Evolutionary conservation across 2,329 filamentous ascomycete species (phyloP), one percentile per base, ranked within the genome.

Genomic region (Phaeomoniella chlamydospora): DNA sequence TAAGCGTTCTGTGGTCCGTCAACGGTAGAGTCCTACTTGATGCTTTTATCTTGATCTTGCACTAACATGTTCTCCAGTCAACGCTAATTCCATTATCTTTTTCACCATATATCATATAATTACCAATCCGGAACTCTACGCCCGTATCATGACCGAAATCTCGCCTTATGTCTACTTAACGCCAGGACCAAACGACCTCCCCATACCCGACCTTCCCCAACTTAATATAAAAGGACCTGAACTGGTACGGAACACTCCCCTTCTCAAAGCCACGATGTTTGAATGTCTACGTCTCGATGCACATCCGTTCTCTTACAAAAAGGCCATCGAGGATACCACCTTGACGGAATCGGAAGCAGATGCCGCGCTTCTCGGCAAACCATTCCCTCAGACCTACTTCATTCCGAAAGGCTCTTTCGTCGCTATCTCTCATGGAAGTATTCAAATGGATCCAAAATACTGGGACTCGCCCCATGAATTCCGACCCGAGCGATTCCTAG

Each of bases 1-100:
- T 67, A n/a, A 58, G 58, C n/a, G 46, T 73, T 5, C 49, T 72
- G 15, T 74, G 70, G 69, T 67, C 67, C 6, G 54, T 68, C 47
- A 66, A 70, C 43, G 22, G 22, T 26, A 26, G n/a, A n/a, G 9
- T 26, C 6, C 22, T n/a, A 26, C n/a, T n/a, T 26, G 9, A 26
- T 6, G 22, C n/a, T 9, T n/a, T 26, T n/a, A 6, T 26, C n/a
- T 6, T 9, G 22, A n/a, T 6, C 6, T n/a, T n/a, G 22, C 22
- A 26, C n/a, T 26, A n/a, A 26, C 22, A 9, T 6, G n/a, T n/a
- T 9, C 6, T 26, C 22, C n/a, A 26, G 64, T 64, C 12, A 71
- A 74, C 42, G 58, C 64, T 4, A 64, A 64, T 35, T 57, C 61
- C 3, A 49, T 73, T 37, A 56, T 64, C n/a, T 70, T 67, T 46